Conservation (phyloP, 306 rosid species). For the Leucaena leucocephala region DNA sequence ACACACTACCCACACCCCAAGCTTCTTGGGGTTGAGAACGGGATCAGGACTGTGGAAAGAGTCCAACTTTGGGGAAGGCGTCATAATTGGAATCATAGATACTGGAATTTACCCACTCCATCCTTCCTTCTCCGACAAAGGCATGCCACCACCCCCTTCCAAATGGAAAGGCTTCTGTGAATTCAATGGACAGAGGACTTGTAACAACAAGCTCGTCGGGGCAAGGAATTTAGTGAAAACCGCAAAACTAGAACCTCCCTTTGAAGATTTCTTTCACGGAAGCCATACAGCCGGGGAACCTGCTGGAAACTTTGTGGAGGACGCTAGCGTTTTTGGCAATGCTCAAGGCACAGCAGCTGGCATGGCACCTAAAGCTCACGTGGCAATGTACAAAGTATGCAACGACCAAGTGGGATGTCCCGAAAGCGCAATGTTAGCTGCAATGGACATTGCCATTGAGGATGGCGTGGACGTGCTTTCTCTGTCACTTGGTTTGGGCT, state of each 20-base stretch:
- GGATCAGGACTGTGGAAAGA: conserved; percentile 52
- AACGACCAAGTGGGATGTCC: conserved; percentile 7
- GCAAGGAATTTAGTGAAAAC: conserved; percentile 46
- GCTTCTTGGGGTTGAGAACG: conserved; percentile 61
- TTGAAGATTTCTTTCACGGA: conserved; percentile 62
- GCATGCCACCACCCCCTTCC: conserved; percentile 53
- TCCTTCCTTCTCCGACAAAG: conserved; percentile 59
- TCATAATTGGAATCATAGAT: conserved; percentile 70
- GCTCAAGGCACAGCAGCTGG: conserved; percentile 75
- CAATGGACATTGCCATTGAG: conserved; percentile 52
- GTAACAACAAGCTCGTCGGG: conserved; percentile 75
- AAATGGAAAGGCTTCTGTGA: conserved; percentile 79
- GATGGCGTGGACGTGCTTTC: conserved; percentile 78
- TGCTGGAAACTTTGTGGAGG: conserved; percentile 50
- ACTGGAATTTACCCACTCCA: conserved; percentile 61
- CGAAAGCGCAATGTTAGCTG: conserved; percentile 51
- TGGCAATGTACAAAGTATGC: conserved; percentile 66
- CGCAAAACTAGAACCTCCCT: conserved; percentile 33
- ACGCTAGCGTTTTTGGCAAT: conserved; percentile 50
- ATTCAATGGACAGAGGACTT: conserved; percentile 42
- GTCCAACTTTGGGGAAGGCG: conserved; percentile 57
- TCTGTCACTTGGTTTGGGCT: conserved; percentile 63
- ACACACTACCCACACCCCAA: conserved; percentile 67
- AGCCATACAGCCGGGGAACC: conserved; percentile 72
- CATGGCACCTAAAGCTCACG: conserved; percentile 66